Conservation (phyloP, 23 red algal genomes). For the Gracilaria gracilis region DNA sequence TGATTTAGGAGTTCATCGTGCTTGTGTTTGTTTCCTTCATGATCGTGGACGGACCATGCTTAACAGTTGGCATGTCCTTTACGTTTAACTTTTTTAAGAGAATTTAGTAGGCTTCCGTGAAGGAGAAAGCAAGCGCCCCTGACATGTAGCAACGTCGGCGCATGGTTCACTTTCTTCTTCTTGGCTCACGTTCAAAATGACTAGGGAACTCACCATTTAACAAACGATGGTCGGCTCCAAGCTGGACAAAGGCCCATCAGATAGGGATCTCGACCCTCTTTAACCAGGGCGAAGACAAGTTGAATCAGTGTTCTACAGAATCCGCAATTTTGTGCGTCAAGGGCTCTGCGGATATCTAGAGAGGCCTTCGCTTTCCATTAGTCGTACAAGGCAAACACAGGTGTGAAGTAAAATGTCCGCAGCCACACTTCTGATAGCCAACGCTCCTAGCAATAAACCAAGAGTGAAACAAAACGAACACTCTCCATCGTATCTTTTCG, state of each 20-base stretch:
- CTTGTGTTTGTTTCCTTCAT: background rate
- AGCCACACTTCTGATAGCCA: too few relatives aligned
- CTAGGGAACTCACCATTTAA: too few relatives aligned
- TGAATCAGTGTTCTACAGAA: background rate
- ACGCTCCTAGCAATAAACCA: too few relatives aligned
- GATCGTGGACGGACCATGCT: background rate
- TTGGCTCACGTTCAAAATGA: too few relatives aligned
- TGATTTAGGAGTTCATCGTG: background rate
- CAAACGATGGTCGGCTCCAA: background rate
- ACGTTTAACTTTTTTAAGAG: slow-evolving; percentile 26
- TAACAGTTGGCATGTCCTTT: background rate
- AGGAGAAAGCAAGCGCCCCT: background rate
- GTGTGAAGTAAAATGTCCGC: background rate
- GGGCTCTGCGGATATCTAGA: background rate
- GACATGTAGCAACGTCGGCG: background rate
- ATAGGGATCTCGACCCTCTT: background rate
- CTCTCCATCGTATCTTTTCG: too few relatives aligned
- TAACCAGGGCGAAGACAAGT: too few relatives aligned
- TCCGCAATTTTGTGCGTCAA: background rate
- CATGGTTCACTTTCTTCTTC: background rate
- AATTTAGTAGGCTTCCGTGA: background rate
- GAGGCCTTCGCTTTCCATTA: background rate
- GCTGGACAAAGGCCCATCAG: background rate
- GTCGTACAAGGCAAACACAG: background rate
- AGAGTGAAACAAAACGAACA: too few relatives aligned